Base-by-base conservation (phyloP, 495 filamentous ascomycete genomes). In the Cudoniella acicularis region DNA sequence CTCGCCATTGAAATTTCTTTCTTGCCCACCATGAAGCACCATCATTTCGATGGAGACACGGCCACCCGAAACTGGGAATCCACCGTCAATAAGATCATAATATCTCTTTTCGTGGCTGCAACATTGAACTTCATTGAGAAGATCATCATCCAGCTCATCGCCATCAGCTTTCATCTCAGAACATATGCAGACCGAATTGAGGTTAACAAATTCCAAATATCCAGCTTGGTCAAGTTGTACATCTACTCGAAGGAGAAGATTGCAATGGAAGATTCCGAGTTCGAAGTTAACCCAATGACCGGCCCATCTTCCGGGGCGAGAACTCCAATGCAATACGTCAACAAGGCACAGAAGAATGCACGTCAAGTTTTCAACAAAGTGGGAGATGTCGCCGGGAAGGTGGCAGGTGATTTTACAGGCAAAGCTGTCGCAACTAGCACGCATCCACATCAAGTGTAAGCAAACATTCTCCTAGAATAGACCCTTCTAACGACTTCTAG, bases 361-460 rank as follows among this genome's bases (percentile, higher is more conserved):
- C 83, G 84, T 41, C 83, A 86, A 23, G 89, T 82, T 0, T 79
- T 90, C 66, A 85, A 79, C 63, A 92, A 85, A 68, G 86, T 96
- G 58, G 90, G 92, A n/a, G 88, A 93, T 67, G 81, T 92, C 9
- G 90, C 92, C 10, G 91, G 86, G 10, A 92, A 90, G 49, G 85
- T 97, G 47, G 93, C 92, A n/a, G 92, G 91, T 11, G 93, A 98
- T 70, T 93, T 98, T 64, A 96, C 92, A 1, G 93, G 94, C 13
- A 85, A 83, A 42, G 79, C 83, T 60, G 79, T 89, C n/a, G 82
- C 78, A 17, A 81, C 83, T 47, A 90, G 87, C 73, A 87, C 75
- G 30, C 91, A 96, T 64, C 91, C 94, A 10, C 83, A 91, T 53
- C 91, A 93, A 72, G 90, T 98, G 59, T 66, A 65, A 46, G 63